Percentiles rank a stretch among this genome's conserved stretches.
Conservation (phyloP, 164 flowering plant species). For the Liquidambar formosana region DNA sequence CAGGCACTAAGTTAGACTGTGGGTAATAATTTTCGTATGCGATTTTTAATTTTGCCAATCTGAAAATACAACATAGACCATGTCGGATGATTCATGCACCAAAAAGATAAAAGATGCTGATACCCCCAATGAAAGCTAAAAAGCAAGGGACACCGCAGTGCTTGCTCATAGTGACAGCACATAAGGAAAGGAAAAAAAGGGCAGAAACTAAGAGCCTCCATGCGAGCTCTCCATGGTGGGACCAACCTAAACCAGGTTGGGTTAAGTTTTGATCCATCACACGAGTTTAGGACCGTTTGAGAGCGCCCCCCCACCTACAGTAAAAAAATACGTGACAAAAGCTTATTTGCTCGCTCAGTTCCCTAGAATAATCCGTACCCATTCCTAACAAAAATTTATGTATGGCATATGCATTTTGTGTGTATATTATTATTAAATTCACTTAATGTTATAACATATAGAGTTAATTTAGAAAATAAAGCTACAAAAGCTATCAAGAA, state of each 20-base stretch:
- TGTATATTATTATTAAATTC: too few relatives aligned
- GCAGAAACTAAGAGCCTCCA: too few relatives aligned
- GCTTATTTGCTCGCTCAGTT: background rate
- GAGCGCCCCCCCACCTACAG: background rate
- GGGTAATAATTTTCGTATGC: too few relatives aligned
- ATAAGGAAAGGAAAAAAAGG: background rate
- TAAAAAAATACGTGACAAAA: background rate
- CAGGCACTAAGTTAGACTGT: too few relatives aligned
- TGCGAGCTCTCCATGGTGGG: background rate
- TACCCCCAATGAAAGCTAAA: background rate
- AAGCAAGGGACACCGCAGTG: background rate
- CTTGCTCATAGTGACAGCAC: conserved; percentile 15
- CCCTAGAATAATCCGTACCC: background rate
- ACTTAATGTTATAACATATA: too few relatives aligned
- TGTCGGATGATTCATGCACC: too few relatives aligned
- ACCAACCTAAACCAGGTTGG: conserved; percentile 20
- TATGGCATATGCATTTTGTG: too few relatives aligned
- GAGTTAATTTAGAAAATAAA: too few relatives aligned
- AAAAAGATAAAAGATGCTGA: background rate
- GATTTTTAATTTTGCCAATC: too few relatives aligned
- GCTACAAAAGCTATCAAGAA: too few relatives aligned
- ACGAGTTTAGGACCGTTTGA: conserved; percentile 48
- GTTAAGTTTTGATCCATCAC: conserved; percentile 24
- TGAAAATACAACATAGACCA: too few relatives aligned
- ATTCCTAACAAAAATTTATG: background rate